These are phyloP conservation scores for Ceratobasidium sp. DNA, from an alignment of 1,284 basidiomycete genomes.

Conservation along the genomic window DNA sequence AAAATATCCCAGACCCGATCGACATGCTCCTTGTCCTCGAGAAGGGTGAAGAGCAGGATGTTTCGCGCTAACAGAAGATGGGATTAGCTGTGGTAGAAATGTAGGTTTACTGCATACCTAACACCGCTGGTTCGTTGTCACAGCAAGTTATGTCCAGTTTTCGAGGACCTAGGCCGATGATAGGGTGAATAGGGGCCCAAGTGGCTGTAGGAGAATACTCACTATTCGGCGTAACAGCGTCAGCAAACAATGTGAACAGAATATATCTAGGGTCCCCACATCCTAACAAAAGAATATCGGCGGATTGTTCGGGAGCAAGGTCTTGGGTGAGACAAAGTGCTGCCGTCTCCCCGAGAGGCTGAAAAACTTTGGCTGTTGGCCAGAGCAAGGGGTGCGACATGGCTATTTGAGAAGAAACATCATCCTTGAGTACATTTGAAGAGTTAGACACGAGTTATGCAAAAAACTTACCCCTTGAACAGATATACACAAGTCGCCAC, in stretches of 20 bases:
- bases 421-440: no score
- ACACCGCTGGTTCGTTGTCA: constrained; percentile 61
- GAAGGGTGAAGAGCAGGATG: constrained; percentile 2
- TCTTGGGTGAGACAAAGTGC: constrained; percentile 58
- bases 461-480: no score
- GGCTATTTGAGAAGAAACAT: no score
- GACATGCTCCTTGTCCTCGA: neutral
- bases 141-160: constrained; percentile 65
- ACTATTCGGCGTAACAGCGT: constrained; percentile 49
- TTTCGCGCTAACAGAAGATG: constrained; percentile 13
- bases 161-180: no score
- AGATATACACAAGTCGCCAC: no score
- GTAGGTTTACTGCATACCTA: constrained; percentile 59
- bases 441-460: no score
- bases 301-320: constrained; percentile 56
- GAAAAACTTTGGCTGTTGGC: constrained; percentile 8
- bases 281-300: constrained; percentile 59
- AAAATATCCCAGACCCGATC: constrained; percentile 20
- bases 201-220: no score
- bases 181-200: no score
- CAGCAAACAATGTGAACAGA: constrained; percentile 59
- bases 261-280: constrained; percentile 65
- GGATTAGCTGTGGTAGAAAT: neutral
- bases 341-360: constrained; percentile 62
- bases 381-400: constrained; percentile 25